Evolutionary conservation across 805 yeast genomes (phyloP).

Genomic region (Yamadazyma paraphyllophila): DNA sequence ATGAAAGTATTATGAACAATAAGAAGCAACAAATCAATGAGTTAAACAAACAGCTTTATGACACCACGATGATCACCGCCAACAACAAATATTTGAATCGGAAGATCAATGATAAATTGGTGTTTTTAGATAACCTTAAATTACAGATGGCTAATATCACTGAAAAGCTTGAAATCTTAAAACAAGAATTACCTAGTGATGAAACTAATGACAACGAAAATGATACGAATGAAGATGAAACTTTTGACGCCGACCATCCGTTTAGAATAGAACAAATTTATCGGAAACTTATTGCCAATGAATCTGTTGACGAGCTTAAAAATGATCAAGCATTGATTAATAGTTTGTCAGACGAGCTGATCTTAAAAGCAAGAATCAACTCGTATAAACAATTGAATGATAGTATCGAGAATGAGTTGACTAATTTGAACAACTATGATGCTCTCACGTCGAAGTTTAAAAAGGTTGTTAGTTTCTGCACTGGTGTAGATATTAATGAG

Average conservation of each 20-base stretch:
- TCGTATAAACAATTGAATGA: conserved; percentile 76
- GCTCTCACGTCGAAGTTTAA: conserved; percentile 64
- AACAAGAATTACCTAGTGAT: conserved; percentile 34
- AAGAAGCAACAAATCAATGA: conserved; percentile 35
- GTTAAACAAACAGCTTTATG: conserved; percentile 36
- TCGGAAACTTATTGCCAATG: conserved; percentile 42
- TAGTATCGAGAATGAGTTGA: conserved; percentile 51
- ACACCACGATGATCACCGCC: conserved; percentile 42
- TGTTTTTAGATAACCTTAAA: conserved; percentile 50
- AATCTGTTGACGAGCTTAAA: conserved; percentile 23
- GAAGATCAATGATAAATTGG: conserved; percentile 35
- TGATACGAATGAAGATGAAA: conserved; percentile 51
- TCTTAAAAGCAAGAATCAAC: conserved; percentile 71
- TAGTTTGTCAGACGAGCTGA: conserved; percentile 44
- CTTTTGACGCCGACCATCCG: conserved; percentile 90
- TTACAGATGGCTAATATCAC: conserved; percentile 41
- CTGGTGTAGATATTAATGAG: conserved; percentile 77
- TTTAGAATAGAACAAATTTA: conserved; percentile 65
- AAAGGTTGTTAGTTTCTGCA: conserved; percentile 83
- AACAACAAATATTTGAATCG: conserved; percentile 38
- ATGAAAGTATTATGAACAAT: conserved; percentile 34
- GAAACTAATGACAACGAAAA: conserved; percentile 43
- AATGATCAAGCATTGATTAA: conserved; percentile 23
- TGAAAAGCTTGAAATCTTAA: conserved; percentile 31
- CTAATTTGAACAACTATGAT: conserved; percentile 45